A percentile compares a stretch with the other conserved stretches of the same genome.
phyloP scores from a whole-genome alignment of 352 stramenopile species.

The Phytophthora pluvialis region DNA sequence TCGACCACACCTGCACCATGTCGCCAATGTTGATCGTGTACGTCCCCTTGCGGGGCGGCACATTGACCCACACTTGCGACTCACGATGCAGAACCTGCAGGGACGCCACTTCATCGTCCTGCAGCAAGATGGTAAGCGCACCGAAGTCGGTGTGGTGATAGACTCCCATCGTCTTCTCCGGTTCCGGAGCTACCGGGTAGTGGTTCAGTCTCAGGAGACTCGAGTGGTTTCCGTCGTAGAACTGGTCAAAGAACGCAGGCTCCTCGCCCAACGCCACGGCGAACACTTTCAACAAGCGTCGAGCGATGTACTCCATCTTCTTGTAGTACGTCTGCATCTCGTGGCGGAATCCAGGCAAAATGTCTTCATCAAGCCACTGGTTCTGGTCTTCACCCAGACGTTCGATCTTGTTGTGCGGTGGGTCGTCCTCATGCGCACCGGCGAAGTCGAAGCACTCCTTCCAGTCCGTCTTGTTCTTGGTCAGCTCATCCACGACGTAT shows the following conservation, averaged over 20 bases:
- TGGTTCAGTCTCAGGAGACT: slow-evolving; percentile 92
- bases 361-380: slow-evolving; percentile 63
- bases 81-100: slow-evolving; percentile 53
- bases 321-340: slow-evolving; percentile 49
- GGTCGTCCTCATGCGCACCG: slow-evolving; percentile 44
- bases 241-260: slow-evolving; percentile 59
- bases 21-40: slow-evolving; percentile 75
- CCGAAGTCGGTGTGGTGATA: slow-evolving; percentile 61
- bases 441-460: slow-evolving; percentile 89
- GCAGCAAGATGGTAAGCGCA: slow-evolving; percentile 52
- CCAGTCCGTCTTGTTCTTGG: slow-evolving; percentile 93
- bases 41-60: slow-evolving; percentile 50
- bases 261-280: slow-evolving; percentile 52
- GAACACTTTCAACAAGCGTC: slow-evolving; percentile 58
- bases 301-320: slow-evolving; percentile 55
- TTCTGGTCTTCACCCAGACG: slow-evolving; percentile 88
- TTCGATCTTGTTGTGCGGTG: slow-evolving; percentile 56
- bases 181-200: slow-evolving; percentile 75
- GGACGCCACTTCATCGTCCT: slow-evolving; percentile 51
- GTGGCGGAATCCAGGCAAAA: slow-evolving; percentile 61
- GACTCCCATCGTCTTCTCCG: slow-evolving; percentile 50
- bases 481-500: slow-evolving; percentile 95
- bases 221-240: slow-evolving; percentile 72
- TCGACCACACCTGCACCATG: slow-evolving; percentile 63
- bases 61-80: slow-evolving; percentile 47